phyloP scores from a whole-genome alignment of 2,329 filamentous ascomycete species.

The Nemania bipapillata region DNA sequence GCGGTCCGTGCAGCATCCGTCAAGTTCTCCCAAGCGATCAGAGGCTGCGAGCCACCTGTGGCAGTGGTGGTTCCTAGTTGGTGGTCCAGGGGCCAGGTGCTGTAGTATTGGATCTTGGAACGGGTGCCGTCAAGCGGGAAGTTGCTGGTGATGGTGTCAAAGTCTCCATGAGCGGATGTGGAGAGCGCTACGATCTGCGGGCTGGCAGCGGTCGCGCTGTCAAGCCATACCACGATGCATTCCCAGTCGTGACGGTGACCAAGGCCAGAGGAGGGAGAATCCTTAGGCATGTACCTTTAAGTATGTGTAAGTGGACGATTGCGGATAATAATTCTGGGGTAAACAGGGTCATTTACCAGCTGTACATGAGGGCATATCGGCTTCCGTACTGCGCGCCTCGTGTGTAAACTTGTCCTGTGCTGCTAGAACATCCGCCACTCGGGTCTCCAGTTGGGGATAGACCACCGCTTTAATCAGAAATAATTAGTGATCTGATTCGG shows the following conservation, averaged over 20 bases:
- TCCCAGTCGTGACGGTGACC: conserved; percentile 56
- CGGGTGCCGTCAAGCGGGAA: conserved; percentile 45
- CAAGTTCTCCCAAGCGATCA: conserved; percentile 56
- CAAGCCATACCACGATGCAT: conserved; percentile 51
- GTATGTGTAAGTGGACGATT: conserved; percentile 20
- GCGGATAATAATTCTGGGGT: not conserved
- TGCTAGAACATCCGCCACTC: conserved; percentile 46
- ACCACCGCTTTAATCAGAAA: conserved; percentile 44
- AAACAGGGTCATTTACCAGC: conserved; percentile 42
- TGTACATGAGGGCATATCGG: conserved; percentile 51
- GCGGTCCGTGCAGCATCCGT: conserved; percentile 51
- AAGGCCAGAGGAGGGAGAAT: conserved; percentile 51
- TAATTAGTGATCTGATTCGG: conserved; percentile 10
- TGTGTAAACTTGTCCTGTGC: conserved; percentile 52
- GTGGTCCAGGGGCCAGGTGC: conserved; percentile 52
- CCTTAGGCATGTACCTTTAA: conserved; percentile 56
- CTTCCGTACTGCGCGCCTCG: conserved; percentile 46
- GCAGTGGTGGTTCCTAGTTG: conserved; percentile 51
- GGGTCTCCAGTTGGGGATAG: conserved; percentile 45
- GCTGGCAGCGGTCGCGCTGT: conserved; percentile 40
- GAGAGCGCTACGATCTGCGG: conserved; percentile 50
- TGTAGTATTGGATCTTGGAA: conserved; percentile 51
- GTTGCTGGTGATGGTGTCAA: conserved; percentile 43
- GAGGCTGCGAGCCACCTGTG: conserved; percentile 54
- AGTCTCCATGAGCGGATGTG: conserved; percentile 52